Conservation (phyloP, 169 alveolate genomes). For the Plasmodium billcollinsi region DNA sequence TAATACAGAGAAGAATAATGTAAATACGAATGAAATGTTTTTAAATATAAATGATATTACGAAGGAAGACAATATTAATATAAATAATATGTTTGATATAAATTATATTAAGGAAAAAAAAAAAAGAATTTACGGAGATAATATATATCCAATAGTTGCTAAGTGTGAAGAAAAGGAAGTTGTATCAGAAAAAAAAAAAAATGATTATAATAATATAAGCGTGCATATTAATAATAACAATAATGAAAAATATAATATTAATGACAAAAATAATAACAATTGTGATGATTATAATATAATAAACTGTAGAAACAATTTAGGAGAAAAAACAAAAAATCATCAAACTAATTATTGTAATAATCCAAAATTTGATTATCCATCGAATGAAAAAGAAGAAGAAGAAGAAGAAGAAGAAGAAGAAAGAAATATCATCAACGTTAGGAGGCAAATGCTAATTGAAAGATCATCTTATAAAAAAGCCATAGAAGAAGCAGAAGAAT, state of each 20-base stretch:
- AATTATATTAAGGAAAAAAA: constrained; percentile 80
- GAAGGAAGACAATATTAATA: background rate
- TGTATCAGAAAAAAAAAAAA: no score
- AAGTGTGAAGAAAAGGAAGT: background rate
- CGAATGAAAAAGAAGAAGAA: background rate
- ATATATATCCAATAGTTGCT: constrained; percentile 80
- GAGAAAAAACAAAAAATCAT: background rate
- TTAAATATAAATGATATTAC: background rate
- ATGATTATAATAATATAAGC: background rate
- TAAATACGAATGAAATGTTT: background rate
- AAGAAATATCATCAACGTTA: constrained; percentile 39
- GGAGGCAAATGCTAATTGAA: constrained; percentile 84
- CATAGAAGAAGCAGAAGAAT: constrained; percentile 76
- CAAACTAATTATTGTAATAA: background rate
- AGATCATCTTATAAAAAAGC: constrained; percentile 72
- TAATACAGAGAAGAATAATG: background rate
- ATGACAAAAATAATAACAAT: no score
- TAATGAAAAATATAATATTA: no score
- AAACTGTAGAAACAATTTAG: background rate
- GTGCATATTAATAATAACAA: no score
- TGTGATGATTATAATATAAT: no score
- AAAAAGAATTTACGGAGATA: constrained; percentile 78
- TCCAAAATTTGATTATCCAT: no score
- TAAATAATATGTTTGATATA: constrained; percentile 79
- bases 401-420: background rate